Evolutionary conservation across 352 stramenopile species (phyloP).

Genomic region (Globisporangium canariense): DNA sequence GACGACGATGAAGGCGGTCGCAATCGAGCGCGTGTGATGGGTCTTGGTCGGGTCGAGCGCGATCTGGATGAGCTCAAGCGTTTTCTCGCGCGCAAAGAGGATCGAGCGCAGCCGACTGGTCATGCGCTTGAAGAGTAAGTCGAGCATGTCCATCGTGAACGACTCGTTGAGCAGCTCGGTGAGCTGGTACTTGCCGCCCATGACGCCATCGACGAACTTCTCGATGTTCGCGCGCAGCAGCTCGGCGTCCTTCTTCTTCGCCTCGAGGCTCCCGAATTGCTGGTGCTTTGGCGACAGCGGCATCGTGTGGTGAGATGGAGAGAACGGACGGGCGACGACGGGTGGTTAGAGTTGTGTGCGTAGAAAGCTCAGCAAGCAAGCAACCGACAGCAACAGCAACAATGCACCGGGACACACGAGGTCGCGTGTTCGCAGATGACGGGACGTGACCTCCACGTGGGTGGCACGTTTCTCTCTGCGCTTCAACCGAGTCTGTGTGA

Average conservation of each 20-base stretch:
- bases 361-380: background rate
- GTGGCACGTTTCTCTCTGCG: background rate
- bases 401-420: background rate
- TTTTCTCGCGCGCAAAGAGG: constrained; percentile 68
- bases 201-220: constrained; percentile 81
- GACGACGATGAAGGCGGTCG: constrained; percentile 76
- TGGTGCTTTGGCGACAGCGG: constrained; percentile 29
- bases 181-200: constrained; percentile 57
- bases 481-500: constrained; percentile 1
- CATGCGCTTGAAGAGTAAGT: constrained; percentile 86
- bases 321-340: background rate
- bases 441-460: background rate
- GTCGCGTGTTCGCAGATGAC: background rate
- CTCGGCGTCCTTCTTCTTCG: constrained; percentile 51
- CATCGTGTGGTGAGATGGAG: constrained; percentile 3
- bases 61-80: constrained; percentile 66
- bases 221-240: constrained; percentile 69
- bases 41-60: constrained; percentile 49
- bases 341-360: background rate
- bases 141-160: constrained; percentile 82
- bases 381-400: background rate
- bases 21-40: constrained; percentile 66
- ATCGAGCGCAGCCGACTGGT: constrained; percentile 70
- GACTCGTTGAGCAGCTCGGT: constrained; percentile 73
- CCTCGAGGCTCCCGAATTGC: constrained; percentile 28